Conservation (phyloP, 768 basidiomycete species). For the Agrocybe praecox region DNA sequence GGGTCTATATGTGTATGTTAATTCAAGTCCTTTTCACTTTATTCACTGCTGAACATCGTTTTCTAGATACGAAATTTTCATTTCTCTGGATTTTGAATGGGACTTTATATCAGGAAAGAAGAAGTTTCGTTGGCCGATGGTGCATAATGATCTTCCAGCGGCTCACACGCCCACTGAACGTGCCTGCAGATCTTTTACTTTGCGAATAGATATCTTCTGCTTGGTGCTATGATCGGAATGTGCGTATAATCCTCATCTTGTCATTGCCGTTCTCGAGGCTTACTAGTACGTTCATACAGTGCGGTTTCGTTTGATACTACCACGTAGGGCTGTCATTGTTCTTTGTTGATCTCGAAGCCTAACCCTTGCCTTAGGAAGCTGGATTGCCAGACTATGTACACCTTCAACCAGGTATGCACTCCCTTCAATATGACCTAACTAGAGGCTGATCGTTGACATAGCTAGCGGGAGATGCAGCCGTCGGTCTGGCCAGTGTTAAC, state of each 20-base stretch:
- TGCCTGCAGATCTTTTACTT: constrained; percentile 62
- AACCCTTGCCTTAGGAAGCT: constrained; percentile 36
- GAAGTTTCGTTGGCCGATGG: constrained; percentile 70
- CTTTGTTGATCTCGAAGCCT: neutral
- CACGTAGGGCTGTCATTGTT: constrained; percentile 24
- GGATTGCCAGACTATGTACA: constrained; percentile 64
- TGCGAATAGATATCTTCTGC: constrained; percentile 61
- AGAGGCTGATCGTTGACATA: neutral
- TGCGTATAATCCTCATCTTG: constrained; percentile 32
- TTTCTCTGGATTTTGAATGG: constrained; percentile 67
- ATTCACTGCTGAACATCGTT: neutral
- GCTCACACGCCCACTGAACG: neutral
- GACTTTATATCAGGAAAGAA: constrained; percentile 57
- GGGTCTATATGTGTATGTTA: constrained; percentile 55
- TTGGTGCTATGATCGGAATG: constrained; percentile 73
- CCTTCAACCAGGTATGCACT: constrained; percentile 55
- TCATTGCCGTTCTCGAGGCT: constrained; percentile 10
- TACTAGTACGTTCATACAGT: constrained; percentile 28
- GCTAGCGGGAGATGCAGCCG: constrained; percentile 43
- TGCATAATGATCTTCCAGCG: constrained; percentile 25
- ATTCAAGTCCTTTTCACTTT: neutral
- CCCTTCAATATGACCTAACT: neutral
- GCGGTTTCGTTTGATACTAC: constrained; percentile 53
- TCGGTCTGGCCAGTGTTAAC: constrained; percentile 63
- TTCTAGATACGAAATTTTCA: constrained; percentile 62